Evolutionary conservation across 2,329 filamentous ascomycete species (phyloP), one percentile per base, ranked within the genome.

Genomic region (Colletotrichum zoysiae): DNA sequence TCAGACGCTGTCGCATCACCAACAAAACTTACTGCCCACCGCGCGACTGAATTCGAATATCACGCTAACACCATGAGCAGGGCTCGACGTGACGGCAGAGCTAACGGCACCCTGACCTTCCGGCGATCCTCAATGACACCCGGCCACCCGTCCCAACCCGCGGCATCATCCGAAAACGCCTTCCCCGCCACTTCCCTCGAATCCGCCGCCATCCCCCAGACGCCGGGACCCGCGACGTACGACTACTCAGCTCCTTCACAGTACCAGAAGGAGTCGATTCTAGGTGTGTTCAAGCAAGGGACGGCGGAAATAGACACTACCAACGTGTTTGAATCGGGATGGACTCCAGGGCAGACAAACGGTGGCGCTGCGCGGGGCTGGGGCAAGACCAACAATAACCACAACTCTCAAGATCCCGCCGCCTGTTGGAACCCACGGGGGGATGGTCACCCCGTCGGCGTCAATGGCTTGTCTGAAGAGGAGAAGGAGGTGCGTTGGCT

Each of bases 371-470:
- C 89, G 81, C 82, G 90, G 80, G 88, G 89, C 65, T 97, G 94
- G 94, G 93, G 93, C 63, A 94, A 95, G 81, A 87, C 86, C 76
- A 88, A 89, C 70, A 95, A 98, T 75, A 88, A 88, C 71, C 92
- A 94, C 74, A 85, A 88, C 74, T 91, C 91, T 70, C 90, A 93
- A 78, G 95, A 95, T 56, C 93, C 95, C n/a, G 94, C 96, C 74
- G 89, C 95, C 53, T 98, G 95, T 81, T 99, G 95, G 96, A 93
- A 97, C 78, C 83, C 88, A 70, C 87, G 88, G 71, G 94, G 93
- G 33, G 87, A 88, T 65, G 86, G 90, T 56, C 87, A 89, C 74
- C 94, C 95, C 8, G 85, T 98, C 74, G 90, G 90, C 40, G 81
- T 97, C 74, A 86, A 89, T 73, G 90, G 93, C 55, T 90, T 97